These are phyloP conservation scores for Trichocladium uniseriatum DNA, from an alignment of 495 filamentous ascomycete genomes.

Conservation along the genomic window DNA sequence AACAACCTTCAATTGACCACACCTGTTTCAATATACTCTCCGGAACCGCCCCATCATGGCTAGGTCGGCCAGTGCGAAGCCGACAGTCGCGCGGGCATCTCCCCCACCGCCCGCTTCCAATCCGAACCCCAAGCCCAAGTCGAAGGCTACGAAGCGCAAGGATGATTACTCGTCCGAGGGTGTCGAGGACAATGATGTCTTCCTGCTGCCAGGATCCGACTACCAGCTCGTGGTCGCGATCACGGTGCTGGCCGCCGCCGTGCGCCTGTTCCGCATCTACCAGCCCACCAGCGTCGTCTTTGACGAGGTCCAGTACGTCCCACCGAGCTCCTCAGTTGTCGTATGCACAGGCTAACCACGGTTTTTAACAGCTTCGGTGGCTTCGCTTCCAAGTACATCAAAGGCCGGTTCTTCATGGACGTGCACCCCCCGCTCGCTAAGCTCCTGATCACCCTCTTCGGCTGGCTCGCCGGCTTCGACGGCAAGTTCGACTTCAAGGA, in stretches of 20 bases:
- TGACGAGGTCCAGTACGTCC: constrained; percentile 88
- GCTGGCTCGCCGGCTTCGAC: constrained; percentile 91
- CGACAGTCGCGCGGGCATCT: constrained; percentile 25
- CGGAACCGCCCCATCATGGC: constrained; percentile 28
- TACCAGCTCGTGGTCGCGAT: constrained; percentile 64
- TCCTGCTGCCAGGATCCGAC: constrained; percentile 67
- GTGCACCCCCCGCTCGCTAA: constrained; percentile 98
- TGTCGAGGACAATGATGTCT: constrained; percentile 60
- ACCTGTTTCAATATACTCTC: constrained; percentile 8
- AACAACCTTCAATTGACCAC: not conserved
- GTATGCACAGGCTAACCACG: constrained; percentile 15
- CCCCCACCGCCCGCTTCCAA: constrained; percentile 11
- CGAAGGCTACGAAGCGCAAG: constrained; percentile 28
- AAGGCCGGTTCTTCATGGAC: constrained; percentile 98
- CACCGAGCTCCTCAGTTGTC: not conserved
- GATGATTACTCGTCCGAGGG: constrained; percentile 57
- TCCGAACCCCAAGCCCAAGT: constrained; percentile 21
- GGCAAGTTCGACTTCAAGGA: constrained; percentile 98
- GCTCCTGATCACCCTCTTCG: constrained; percentile 86
- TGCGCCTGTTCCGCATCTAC: constrained; percentile 91
- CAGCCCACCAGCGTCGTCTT: constrained; percentile 95
- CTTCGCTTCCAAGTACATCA: constrained; percentile 97
- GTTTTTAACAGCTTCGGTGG: constrained; percentile 69
- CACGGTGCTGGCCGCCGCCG: constrained; percentile 65
- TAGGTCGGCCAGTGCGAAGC: constrained; percentile 33